Evolutionary conservation across 1,139 yeast genomes (phyloP), one percentile per base, ranked within the genome.

Genomic region (Saccharomyces hybrid): DNA sequence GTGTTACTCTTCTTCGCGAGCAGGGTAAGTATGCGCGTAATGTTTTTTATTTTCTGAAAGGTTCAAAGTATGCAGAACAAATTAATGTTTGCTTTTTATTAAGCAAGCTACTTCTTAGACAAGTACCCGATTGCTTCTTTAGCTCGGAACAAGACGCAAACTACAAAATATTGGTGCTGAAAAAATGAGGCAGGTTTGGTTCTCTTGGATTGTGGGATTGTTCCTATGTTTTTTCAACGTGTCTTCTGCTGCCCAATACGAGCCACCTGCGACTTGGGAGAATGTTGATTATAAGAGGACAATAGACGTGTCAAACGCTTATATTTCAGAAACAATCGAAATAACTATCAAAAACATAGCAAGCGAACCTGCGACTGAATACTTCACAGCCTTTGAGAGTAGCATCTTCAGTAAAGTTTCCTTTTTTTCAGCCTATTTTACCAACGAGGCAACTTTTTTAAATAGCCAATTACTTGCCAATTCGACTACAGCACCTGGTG

Each of bases 261-360:
- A 55, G 3, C 70, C 73, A 1, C 61, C 66, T 2, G 55, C 55
- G 48, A 61, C 62, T 25, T 74, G 78, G 78, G 67, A 62, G 51
- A 74, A 74, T 57, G 58, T 64, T n/a, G 63, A 64, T 23, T 61
- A 62, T 34, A 57, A 56, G 5, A 68, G 86, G 61, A 65, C 76
- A 11, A 65, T 89, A 47, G 97, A 90, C 65, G 76, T 90, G 54
- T 68, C 80, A 34, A 81, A 81, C 61, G 74, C 91, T 5, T 91
- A 85, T 67, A 78, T 83, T 53, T 82, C 81, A 61, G 96, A 88
- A 67, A 74, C 81, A n/a, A 73, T 79, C 53, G 70, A 78, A 38
- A 65, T 90, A 52, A 78, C 75, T 51, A 76, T 83, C 54, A 80
- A 74, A 63, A 93, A 91, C 73, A 71, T 78, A 47, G 89, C 79